A percentile compares a stretch with the other conserved stretches of the same genome.
Conservation (phyloP, 495 filamentous ascomycete genomes). For the Aspergillus carlsbadensis region DNA sequence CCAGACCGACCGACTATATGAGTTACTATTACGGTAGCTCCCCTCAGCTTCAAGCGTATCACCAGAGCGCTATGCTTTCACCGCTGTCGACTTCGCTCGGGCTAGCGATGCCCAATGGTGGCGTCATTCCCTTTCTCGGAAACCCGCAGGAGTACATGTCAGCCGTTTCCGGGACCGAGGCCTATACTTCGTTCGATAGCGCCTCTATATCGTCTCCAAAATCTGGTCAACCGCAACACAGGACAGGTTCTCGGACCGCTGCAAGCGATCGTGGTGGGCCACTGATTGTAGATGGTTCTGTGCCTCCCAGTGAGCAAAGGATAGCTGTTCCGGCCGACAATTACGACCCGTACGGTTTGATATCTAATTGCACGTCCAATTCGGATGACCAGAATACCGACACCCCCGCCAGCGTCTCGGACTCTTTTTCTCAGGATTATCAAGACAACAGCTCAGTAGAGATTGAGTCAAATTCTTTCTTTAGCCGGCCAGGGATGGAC, state of each 20-base stretch:
- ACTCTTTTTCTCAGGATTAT: constrained; percentile 42
- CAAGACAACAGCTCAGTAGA: constrained; percentile 40
- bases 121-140: constrained; percentile 43
- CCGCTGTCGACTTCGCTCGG: constrained; percentile 50
- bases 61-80: constrained; percentile 44
- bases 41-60: constrained; percentile 49
- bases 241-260: constrained; percentile 23
- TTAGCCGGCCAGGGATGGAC: constrained; percentile 31
- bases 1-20: constrained; percentile 57
- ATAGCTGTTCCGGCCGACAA: constrained; percentile 25
- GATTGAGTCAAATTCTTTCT: constrained; percentile 31
- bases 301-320: constrained; percentile 37
- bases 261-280: constrained; percentile 40
- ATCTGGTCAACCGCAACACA: constrained; percentile 17
- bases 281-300: constrained; percentile 47
- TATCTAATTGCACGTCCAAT: constrained; percentile 36
- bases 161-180: constrained; percentile 33
- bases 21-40: constrained; percentile 64
- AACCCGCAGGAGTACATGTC: constrained; percentile 41
- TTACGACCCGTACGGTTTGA: constrained; percentile 33
- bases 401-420: constrained; percentile 42
- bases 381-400: constrained; percentile 45
- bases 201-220: constrained; percentile 19
- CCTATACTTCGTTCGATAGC: constrained; percentile 22
- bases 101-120: constrained; percentile 44